Evolutionary conservation across 306 rosid genomes (phyloP).

Genomic region (Malus sieversii): DNA sequence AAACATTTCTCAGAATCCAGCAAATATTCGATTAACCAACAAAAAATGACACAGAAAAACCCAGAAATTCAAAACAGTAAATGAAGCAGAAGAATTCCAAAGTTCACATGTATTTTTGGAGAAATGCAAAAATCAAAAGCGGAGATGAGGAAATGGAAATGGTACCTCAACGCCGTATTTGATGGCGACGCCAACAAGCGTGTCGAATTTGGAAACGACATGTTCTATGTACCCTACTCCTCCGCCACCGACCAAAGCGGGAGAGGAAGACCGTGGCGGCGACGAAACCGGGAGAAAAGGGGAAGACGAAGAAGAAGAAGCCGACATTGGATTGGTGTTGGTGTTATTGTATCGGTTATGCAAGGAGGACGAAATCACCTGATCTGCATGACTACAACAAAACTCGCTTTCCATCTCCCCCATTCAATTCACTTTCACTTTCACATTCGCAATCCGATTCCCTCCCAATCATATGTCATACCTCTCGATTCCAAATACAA

Average conservation of each 20-base stretch:
- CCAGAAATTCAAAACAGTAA: background rate
- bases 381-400: background rate
- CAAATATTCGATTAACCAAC: background rate
- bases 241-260: background rate
- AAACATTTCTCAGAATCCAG: background rate
- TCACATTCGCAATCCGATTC: background rate
- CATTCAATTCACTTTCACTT: background rate
- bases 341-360: background rate
- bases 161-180: conserved; percentile 89
- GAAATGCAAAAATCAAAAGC: background rate
- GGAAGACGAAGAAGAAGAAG: conserved; percentile 14
- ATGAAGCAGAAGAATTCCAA: background rate
- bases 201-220: conserved; percentile 65
- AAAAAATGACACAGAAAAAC: background rate
- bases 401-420: conserved; percentile 41
- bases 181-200: conserved; percentile 87
- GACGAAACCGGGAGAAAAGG: conserved; percentile 9
- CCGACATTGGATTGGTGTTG: conserved; percentile 1
- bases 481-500: background rate
- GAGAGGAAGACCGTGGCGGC: background rate
- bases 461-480: background rate
- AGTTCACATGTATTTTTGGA: background rate
- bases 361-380: background rate
- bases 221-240: conserved; percentile 45
- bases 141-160: background rate